phyloP scores from a whole-genome alignment of 768 basidiomycete species.

The Dacryopinax spathularia region DNA sequence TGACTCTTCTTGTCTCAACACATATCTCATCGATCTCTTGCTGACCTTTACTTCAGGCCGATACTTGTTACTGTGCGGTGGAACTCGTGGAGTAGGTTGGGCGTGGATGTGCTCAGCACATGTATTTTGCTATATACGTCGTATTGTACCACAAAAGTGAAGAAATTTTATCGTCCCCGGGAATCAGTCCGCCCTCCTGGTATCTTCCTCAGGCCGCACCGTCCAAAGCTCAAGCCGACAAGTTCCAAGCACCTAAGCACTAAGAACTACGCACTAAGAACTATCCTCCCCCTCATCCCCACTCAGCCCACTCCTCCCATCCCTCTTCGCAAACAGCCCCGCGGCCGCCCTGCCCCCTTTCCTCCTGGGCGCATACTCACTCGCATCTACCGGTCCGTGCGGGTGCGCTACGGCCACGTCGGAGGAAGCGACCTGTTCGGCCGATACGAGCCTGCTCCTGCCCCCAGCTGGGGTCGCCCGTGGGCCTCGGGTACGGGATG shows the following conservation, averaged over 20 bases:
- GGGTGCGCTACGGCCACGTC: constrained; percentile 5
- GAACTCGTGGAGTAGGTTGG: neutral
- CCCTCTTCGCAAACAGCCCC: constrained; percentile 33
- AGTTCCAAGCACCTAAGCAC: neutral
- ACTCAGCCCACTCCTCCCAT: neutral
- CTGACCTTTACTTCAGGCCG: neutral
- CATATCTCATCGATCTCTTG: neutral
- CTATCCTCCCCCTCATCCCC: neutral
- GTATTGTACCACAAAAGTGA: too few species aligned
- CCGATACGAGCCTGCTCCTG: neutral
- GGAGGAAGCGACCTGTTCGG: constrained; percentile 1
- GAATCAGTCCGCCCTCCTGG: too few species aligned
- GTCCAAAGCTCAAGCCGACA: neutral
- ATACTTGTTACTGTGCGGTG: neutral
- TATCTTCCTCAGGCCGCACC: neutral
- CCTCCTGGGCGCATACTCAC: constrained; percentile 17
- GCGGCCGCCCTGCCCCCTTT: constrained; percentile 23
- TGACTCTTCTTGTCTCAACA: constrained; percentile 22
- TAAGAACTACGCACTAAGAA: neutral
- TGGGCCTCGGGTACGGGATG: constrained; percentile 35
- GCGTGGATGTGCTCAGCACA: too few species aligned
- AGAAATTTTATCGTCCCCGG: too few species aligned
- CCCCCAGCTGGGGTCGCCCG: constrained; percentile 29
- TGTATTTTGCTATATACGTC: too few species aligned
- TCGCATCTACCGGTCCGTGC: constrained; percentile 15